These are phyloP conservation scores for Prinsepia uniflora DNA, from an alignment of 306 rosid genomes.

Conservation along the genomic window DNA sequence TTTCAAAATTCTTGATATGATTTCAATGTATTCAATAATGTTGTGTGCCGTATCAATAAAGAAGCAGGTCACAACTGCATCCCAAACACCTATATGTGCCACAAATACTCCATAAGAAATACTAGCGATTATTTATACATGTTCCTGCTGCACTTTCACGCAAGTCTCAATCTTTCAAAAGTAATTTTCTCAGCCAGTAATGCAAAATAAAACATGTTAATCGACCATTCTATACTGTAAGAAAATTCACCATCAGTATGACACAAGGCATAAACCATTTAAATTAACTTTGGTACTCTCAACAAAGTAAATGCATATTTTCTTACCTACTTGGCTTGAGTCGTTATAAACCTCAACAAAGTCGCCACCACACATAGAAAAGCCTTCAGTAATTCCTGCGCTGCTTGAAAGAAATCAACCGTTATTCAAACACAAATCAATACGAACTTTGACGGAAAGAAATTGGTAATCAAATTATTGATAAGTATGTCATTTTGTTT, in stretches of 20 bases:
- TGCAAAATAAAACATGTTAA: not conserved
- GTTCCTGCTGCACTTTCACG: not conserved
- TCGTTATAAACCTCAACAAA: slow-evolving; percentile 88
- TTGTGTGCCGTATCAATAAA: slow-evolving; percentile 95
- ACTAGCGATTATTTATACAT: not conserved
- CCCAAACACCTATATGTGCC: slow-evolving; percentile 79
- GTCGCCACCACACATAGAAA: slow-evolving; percentile 99
- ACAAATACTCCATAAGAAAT: slow-evolving; percentile 29
- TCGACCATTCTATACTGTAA: not conserved
- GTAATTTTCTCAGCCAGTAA: not conserved
- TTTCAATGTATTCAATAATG: slow-evolving; percentile 79
- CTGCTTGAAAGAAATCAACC: slow-evolving; percentile 42
- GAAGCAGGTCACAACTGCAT: slow-evolving; percentile 92
- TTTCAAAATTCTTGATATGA: slow-evolving; percentile 77
- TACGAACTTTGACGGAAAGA: not conserved
- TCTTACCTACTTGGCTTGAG: slow-evolving; percentile 74
- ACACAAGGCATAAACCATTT: not conserved
- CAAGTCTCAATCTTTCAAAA: not conserved
- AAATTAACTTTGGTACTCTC: not conserved
- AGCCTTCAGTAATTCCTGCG: slow-evolving; percentile 95
- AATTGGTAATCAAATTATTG: not conserved
- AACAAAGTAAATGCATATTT: not conserved
- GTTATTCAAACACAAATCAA: not conserved
- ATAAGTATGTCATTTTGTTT: not conserved
- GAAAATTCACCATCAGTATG: not conserved